Evolutionary conservation across 2,329 filamentous ascomycete genomes (phyloP), one percentile per base, ranked within the genome.

Genomic region (Clathrospora elynae): DNA sequence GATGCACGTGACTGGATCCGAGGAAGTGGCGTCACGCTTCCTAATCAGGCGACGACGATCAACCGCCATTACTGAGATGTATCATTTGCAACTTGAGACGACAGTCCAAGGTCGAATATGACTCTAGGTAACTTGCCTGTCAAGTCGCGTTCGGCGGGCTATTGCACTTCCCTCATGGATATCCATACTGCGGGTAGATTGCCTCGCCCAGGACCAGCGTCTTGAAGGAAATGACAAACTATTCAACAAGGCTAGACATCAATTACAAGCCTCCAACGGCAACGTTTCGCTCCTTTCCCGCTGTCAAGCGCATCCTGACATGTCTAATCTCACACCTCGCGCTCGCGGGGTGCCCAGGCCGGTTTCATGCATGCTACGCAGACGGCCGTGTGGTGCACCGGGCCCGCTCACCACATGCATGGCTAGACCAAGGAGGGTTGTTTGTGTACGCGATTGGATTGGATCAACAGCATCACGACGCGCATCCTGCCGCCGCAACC

Each of bases 401-500:
- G 24, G 45, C 43, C 52, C 52, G 49, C 52, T 52, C 52, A 35
- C 29, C 34, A 26, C 17, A 17, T n/a, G n/a, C n/a, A n/a, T n/a
- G n/a, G 10, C 35, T 31, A 32, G 23, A 36, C 49, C 41, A 40
- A 36, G 42, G 42, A 45, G 36, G 49, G 32, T 30, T 35, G 47
- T 48, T 39, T 42, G 43, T 42, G 35, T 34, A 40, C 35, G 35
- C 42, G 39, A 50, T 52, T 53, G 51, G 51, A 34, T n/a, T n/a
- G n/a, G n/a, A n/a, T 26, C 22, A 30, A n/a, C 42, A 29, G 32
- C 42, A 45, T 13, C 26, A 23, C 28, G 35, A 32, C 26, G 32
- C 13, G n/a, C n/a, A n/a, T n/a, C n/a, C n/a, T n/a, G n/a, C n/a
- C n/a, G n/a, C n/a, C n/a, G n/a, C n/a, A n/a, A n/a, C n/a, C n/a